Base-by-base conservation (phyloP, 257 asterid species). In the Solanum tarijense region DNA sequence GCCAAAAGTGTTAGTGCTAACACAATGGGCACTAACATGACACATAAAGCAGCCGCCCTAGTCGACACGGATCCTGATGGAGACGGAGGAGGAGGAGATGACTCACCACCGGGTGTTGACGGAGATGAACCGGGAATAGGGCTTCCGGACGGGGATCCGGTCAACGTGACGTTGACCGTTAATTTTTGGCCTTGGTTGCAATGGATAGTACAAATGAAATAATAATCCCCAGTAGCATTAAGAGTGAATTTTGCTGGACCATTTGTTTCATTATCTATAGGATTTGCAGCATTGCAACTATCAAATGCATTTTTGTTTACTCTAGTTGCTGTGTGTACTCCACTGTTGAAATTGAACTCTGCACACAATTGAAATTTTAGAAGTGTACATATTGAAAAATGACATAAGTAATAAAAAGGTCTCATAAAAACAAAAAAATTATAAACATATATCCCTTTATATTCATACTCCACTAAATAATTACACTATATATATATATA, bases 211-310 rank as follows among this genome's bases (percentile, higher is more conserved):
- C 89, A 89, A 21, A 88, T 82, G 89, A 43, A 89, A 89, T 82
- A 88, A 83, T 90, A 86, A 2, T 72, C 84, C 1, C 92, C 92
- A 55, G 89, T 75, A 1, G 89, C 41, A 29, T 65, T 58, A 6
- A 90, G 89, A 1, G 89, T 86, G 83, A 90, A 60, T 48, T n/a
- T 88, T 21, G 86, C 92, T 72, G 90, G 90, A 14, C 90, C 87
- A 68, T 66, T 83, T 88, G 25, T 73, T 38, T 55, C 72, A 16
- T 68, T 6, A 10, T 84, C 43, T 12, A 82, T 73, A 3, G 90
- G 84, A 21, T 39, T 74, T 20, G 52, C 86, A 14, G 88, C 20
- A 69, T 43, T 86, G 48, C 92, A 90, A 29, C 72, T 52, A 38
- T 87, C 85, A 66, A 86, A 90, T 23, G 89, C 83, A 35, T 78